Conservation (phyloP, 2,329 filamentous ascomycete species). For the Sporothrix globosa region DNA sequence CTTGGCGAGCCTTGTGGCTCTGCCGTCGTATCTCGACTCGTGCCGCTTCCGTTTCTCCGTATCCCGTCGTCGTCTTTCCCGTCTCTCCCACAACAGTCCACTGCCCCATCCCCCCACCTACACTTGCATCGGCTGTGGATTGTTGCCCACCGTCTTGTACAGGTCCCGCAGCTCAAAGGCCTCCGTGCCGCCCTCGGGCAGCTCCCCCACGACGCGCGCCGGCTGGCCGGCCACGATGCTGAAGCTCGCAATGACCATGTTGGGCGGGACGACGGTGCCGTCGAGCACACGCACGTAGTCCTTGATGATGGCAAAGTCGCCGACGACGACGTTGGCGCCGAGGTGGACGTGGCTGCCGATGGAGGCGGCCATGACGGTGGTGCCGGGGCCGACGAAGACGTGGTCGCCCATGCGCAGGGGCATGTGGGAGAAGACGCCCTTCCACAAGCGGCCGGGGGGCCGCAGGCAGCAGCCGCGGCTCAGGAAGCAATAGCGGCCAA, state of each 20-base stretch:
- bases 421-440: constrained; percentile 78
- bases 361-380: constrained; percentile 78
- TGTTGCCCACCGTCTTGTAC: constrained; percentile 67
- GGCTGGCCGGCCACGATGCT: constrained; percentile 86
- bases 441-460: constrained; percentile 80
- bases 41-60: constrained; percentile 16
- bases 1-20: no score
- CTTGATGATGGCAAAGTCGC: constrained; percentile 88
- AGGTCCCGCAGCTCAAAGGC: constrained; percentile 66
- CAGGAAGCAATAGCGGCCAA: constrained; percentile 90
- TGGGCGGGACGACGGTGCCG: constrained; percentile 77
- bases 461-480: constrained; percentile 76
- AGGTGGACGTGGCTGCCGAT: constrained; percentile 87
- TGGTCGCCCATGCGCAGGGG: constrained; percentile 93
- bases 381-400: constrained; percentile 79
- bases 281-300: constrained; percentile 90
- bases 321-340: constrained; percentile 74
- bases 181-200: constrained; percentile 70
- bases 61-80: background rate
- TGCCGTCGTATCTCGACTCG: constrained; percentile 9
- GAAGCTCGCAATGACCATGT: constrained; percentile 92
- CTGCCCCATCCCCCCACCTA: constrained; percentile 42
- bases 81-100: background rate
- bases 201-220: constrained; percentile 77
- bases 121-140: constrained; percentile 46